These are phyloP conservation scores for Begonia loranthoides DNA, from an alignment of 306 rosid species.

Conservation along the genomic window DNA sequence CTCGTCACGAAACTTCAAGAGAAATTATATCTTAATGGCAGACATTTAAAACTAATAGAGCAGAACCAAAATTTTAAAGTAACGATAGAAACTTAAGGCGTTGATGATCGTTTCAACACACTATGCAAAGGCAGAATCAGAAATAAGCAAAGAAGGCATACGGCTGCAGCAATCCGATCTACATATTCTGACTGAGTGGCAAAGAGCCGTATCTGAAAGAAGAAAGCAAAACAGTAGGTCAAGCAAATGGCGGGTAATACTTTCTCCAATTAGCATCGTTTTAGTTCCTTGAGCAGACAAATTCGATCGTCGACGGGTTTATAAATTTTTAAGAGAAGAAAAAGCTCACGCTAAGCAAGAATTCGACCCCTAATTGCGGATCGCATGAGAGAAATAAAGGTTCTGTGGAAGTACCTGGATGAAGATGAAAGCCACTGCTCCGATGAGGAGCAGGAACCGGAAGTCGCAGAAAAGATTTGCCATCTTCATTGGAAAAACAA, in stretches of 20 bases:
- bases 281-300: too few species aligned
- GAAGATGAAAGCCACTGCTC: conserved; percentile 71
- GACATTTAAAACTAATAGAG: too few species aligned
- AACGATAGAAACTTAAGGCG: too few species aligned
- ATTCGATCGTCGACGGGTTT: too few species aligned
- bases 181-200: conserved; percentile 75
- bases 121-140: background rate
- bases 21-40: too few species aligned
- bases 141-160: conserved; percentile 16
- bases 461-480: conserved; percentile 60
- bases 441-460: conserved; percentile 69
- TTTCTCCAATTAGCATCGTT: too few species aligned
- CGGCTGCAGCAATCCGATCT: conserved; percentile 88
- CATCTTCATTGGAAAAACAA: conserved; percentile 17
- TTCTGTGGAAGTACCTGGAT: conserved; percentile 44
- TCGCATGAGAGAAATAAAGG: background rate
- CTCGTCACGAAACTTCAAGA: too few species aligned
- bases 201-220: conserved; percentile 65
- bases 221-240: background rate
- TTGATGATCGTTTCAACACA: too few species aligned
- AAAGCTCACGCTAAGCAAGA: background rate
- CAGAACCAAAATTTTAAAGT: too few species aligned
- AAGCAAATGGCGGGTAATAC: too few species aligned
- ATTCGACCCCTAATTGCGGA: background rate
- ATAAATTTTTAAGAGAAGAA: too few species aligned